These are phyloP conservation scores for Tetracladium setigerum DNA, from an alignment of 495 filamentous ascomycete genomes.

Conservation along the genomic window DNA sequence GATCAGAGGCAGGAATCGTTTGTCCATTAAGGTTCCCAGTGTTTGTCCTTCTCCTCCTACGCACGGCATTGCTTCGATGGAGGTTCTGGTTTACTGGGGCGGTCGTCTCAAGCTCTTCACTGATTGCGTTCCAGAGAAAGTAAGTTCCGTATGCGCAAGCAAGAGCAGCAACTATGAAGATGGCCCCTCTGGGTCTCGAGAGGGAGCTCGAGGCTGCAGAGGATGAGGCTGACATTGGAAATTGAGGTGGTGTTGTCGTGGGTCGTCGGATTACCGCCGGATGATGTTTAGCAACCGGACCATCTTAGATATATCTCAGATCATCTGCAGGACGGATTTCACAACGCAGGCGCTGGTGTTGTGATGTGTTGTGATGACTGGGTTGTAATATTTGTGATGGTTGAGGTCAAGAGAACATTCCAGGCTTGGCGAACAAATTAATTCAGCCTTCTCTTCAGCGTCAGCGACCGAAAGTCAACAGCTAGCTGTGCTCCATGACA, in stretches of 20 bases:
- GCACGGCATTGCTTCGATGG: conserved; percentile 51
- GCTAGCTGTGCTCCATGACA: too few relatives aligned
- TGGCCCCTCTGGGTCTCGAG: conserved; percentile 11
- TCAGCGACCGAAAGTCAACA: too few relatives aligned
- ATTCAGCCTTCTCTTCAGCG: too few relatives aligned
- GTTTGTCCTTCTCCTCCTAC: conserved; percentile 24
- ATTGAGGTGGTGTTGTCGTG: neutral
- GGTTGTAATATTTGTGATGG: too few relatives aligned
- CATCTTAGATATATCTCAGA: neutral
- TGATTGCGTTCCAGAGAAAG: conserved; percentile 5
- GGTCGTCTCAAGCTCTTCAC: conserved; percentile 1
- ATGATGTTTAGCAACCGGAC: neutral
- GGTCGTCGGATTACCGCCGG: neutral
- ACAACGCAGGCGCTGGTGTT: too few relatives aligned
- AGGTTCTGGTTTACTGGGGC: conserved; percentile 22
- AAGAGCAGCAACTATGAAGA: conserved; percentile 9
- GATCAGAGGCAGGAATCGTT: neutral
- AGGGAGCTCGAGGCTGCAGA: conserved; percentile 22
- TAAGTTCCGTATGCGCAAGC: conserved; percentile 10
- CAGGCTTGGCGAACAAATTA: too few relatives aligned
- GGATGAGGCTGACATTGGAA: conserved; percentile 21
- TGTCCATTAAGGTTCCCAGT: conserved; percentile 16
- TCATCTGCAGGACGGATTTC: too few relatives aligned
- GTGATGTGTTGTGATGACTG: too few relatives aligned
- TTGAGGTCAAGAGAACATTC: too few relatives aligned